Evolutionary conservation across 495 filamentous ascomycete genomes (phyloP).

Genomic region (Lentithecium fluviatile): DNA sequence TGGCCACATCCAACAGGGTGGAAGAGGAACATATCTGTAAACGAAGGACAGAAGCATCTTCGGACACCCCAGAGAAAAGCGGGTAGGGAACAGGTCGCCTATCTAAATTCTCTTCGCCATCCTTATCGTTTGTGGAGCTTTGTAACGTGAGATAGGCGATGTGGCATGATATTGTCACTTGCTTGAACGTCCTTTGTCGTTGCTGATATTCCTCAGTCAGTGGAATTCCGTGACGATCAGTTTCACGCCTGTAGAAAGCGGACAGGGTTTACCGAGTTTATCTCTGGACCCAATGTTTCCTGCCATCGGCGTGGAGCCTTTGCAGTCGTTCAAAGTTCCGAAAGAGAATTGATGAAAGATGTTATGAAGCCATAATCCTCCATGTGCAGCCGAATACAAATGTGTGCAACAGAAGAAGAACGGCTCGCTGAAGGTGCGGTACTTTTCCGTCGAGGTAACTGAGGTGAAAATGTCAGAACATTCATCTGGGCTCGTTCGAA

Average conservation of each 20-base stretch:
- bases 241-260: neutral
- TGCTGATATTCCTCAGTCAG: neutral
- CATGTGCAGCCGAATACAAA: neutral
- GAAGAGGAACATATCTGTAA: neutral
- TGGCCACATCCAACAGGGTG: neutral
- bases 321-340: neutral
- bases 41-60: neutral
- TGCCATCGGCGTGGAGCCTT: neutral
- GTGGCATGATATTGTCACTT: slow-evolving; percentile 3
- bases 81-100: neutral
- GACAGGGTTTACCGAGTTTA: neutral
- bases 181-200: neutral
- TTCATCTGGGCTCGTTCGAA: too few species aligned
- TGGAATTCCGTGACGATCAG: neutral
- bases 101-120: neutral
- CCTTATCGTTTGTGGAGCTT: neutral
- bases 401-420: neutral
- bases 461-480: neutral
- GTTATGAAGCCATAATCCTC: neutral
- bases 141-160: neutral
- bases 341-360: neutral
- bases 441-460: neutral
- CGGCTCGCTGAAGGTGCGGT: neutral
- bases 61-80: neutral
- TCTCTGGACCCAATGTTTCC: neutral